phyloP scores from a whole-genome alignment of 108 stramenopile genomes.

The Skeletonema grethae region DNA sequence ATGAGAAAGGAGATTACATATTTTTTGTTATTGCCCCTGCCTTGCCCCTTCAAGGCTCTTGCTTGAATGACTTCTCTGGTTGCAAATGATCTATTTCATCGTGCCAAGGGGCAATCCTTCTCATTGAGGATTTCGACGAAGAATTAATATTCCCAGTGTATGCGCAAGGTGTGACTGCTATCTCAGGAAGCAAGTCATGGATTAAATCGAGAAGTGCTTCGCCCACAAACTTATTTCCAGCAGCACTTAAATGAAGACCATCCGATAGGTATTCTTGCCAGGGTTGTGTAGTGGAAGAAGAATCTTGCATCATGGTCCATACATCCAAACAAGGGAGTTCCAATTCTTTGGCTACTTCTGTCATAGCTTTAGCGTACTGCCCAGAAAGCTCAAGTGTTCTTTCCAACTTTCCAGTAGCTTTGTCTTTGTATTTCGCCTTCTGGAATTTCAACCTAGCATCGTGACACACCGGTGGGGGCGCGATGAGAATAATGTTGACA shows the following conservation, averaged over 20 bases:
- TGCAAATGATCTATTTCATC: constrained; percentile 74
- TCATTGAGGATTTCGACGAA: constrained; percentile 51
- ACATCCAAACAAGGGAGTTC: constrained; percentile 42
- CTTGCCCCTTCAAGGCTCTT: background rate
- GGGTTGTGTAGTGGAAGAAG: constrained; percentile 6
- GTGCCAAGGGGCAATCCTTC: constrained; percentile 65
- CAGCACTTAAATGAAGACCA: constrained; percentile 66
- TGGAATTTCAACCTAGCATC: constrained; percentile 57
- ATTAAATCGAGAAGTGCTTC: constrained; percentile 51
- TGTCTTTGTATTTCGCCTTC: constrained; percentile 62
- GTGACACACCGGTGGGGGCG: constrained; percentile 75
- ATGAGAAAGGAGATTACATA: background rate
- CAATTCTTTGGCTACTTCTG: constrained; percentile 45
- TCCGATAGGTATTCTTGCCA: constrained; percentile 56
- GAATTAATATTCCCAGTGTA: constrained; percentile 70
- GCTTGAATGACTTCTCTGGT: constrained; percentile 53
- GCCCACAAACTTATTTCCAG: constrained; percentile 63
- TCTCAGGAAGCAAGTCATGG: constrained; percentile 40
- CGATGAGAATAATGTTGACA: constrained; percentile 54
- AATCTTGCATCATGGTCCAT: constrained; percentile 62
- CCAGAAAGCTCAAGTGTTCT: constrained; percentile 57
- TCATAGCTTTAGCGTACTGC: constrained; percentile 52
- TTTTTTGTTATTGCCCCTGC: too few relatives aligned
- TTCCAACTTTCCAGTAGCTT: constrained; percentile 58
- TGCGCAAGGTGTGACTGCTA: constrained; percentile 60